phyloP scores from a whole-genome alignment of 2,329 filamentous ascomycete species.

The Tolypocladium sp. region DNA sequence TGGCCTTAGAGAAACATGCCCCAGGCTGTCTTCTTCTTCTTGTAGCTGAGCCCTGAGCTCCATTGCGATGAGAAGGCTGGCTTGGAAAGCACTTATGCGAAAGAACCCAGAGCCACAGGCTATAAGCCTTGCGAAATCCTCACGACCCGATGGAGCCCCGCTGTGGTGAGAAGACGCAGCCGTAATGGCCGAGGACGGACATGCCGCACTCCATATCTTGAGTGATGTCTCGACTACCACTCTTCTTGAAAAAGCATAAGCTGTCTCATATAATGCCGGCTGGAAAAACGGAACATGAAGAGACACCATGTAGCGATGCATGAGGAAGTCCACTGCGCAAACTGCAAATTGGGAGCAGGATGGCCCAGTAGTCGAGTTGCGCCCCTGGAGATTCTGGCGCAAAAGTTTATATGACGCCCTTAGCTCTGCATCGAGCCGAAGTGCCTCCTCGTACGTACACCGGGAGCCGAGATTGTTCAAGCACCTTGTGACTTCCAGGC shows the following conservation, averaged over 20 bases:
- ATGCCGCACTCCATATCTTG: constrained; percentile 27
- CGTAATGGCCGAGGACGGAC: neutral
- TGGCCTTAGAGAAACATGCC: constrained; percentile 20
- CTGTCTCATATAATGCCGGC: constrained; percentile 27
- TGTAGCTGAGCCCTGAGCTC: constrained; percentile 31
- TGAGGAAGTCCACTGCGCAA: neutral
- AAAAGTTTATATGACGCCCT: constrained; percentile 31
- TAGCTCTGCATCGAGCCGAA: constrained; percentile 33
- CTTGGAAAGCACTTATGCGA: constrained; percentile 21
- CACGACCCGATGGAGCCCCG: constrained; percentile 3
- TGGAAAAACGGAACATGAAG: constrained; percentile 47
- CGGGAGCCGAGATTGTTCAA: constrained; percentile 30
- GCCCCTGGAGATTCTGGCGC: constrained; percentile 19
- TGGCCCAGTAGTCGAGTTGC: constrained; percentile 5
- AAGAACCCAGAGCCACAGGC: constrained; percentile 32
- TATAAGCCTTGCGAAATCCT: constrained; percentile 24
- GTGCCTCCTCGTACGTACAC: constrained; percentile 32
- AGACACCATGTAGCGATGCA: constrained; percentile 19
- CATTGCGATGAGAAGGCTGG: constrained; percentile 24
- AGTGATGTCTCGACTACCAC: constrained; percentile 37
- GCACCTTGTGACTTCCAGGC: constrained; percentile 31
- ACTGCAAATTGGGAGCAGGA: neutral
- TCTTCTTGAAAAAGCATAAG: constrained; percentile 42
- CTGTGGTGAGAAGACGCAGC: neutral
- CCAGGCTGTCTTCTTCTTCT: constrained; percentile 32